These are phyloP conservation scores for Cordyceps javanica DNA, from an alignment of 2,329 filamentous ascomycete species.

Conservation along the genomic window DNA sequence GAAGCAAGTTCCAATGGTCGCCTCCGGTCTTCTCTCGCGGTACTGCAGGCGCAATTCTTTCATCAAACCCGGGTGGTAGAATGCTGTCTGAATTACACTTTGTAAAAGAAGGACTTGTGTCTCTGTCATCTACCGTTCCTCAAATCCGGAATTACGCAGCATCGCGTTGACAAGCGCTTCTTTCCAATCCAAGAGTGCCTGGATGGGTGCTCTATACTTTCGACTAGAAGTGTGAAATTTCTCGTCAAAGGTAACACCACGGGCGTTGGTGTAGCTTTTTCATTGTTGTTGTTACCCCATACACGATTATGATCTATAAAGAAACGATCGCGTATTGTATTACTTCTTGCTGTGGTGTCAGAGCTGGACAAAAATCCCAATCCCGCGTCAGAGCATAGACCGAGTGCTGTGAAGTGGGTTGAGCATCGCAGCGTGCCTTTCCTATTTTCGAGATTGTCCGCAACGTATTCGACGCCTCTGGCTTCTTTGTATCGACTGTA, in stretches of 20 bases:
- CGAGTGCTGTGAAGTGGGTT: constrained; percentile 53
- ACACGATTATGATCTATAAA: constrained; percentile 27
- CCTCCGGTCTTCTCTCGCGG: neutral
- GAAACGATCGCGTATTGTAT: constrained; percentile 29
- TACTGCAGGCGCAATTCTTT: constrained; percentile 16
- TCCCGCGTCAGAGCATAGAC: constrained; percentile 60
- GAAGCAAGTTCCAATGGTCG: neutral
- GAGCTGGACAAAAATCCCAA: constrained; percentile 61
- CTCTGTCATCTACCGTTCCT: constrained; percentile 23
- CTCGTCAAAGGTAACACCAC: constrained; percentile 8
- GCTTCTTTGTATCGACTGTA: constrained; percentile 55
- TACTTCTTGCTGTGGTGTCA: constrained; percentile 45
- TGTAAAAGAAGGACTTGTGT: constrained; percentile 30
- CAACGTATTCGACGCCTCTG: constrained; percentile 54
- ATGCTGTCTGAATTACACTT: constrained; percentile 24
- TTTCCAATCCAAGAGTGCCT: constrained; percentile 25
- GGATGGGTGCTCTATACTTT: neutral
- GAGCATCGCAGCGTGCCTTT: constrained; percentile 53
- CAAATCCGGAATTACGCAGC: constrained; percentile 31
- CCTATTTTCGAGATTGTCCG: constrained; percentile 58
- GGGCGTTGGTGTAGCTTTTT: neutral
- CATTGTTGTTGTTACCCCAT: constrained; percentile 7
- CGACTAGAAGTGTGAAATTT: constrained; percentile 5
- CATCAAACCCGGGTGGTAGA: constrained; percentile 29
- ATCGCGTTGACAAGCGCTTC: constrained; percentile 29